Base-by-base conservation (phyloP, 2,329 filamentous ascomycete species). In the Sporothrix curviconia region DNA sequence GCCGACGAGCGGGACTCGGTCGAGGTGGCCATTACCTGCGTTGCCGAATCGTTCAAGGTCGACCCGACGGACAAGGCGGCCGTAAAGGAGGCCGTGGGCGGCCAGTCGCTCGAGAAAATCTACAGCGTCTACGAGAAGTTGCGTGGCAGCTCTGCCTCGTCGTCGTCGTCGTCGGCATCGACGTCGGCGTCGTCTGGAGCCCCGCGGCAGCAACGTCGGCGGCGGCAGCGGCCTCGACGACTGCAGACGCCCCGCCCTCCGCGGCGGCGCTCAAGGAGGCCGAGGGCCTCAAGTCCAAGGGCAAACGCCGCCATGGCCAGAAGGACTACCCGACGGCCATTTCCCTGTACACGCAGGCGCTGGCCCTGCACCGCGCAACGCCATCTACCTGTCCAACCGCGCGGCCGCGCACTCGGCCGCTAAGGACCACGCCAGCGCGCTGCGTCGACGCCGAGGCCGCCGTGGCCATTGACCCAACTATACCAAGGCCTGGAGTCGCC, bases 71-170 rank as follows among this genome's bases (percentile, higher is more conserved):
- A 95, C 74, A 78, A 84, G 67, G 77, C 81, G 56, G 86, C 90
- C 66, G 78, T 92, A 66, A 77, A 83, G 64, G 83, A 89, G 64
- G 90, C 92, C 64, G 78, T 95, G 64, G 92, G 91, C 68, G 82
- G 85, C 63, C 91, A 97, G 77, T 92, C 86, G 70, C 86, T 99
- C 61, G 80, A 91, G 61, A 86, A 87, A 72, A 95, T 99, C 76
- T 99, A 95, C 80, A 85, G 85, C 69, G 91, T 96, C 63, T 97
- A 96, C 75, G 94, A 99, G 77, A 96, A 95, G 75, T 82, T 96
- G 76, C 81, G 82, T 59, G 71, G 71, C 39, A 1, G n/a, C n/a
- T n/a, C n/a, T n/a, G 64, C 70, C 34, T 65, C 69, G 30, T 64
- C 75, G 62, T 17, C 55, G 1, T 64, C 73, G 3, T 62, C 72